Conservation (phyloP, 139 green algal genomes). For the Limnomonas spitsbergensis region DNA sequence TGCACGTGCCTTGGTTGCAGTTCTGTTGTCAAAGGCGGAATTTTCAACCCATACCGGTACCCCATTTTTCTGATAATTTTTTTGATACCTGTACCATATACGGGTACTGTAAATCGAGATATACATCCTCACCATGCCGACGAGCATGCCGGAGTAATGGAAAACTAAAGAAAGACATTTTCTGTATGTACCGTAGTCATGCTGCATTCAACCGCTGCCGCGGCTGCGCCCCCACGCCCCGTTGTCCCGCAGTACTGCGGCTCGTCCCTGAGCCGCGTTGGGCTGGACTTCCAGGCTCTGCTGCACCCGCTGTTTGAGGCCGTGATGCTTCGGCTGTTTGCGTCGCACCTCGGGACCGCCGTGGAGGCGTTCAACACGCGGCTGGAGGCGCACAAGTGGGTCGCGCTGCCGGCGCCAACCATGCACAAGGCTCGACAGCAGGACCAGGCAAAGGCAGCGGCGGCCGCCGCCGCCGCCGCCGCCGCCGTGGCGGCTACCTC, state of each 20-base stretch:
- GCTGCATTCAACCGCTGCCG: too few species aligned
- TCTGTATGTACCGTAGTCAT: too few species aligned
- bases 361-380: slow-evolving; percentile 68
- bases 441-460: slow-evolving; percentile 18
- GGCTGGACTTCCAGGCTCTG: slow-evolving; percentile 87
- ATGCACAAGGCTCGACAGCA: slow-evolving; percentile 18
- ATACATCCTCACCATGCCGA: too few species aligned
- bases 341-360: slow-evolving; percentile 43
- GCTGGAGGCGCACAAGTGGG: slow-evolving; percentile 87
- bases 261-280: slow-evolving; percentile 83
- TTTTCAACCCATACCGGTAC: too few species aligned
- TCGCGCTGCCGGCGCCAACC: slow-evolving; percentile 47
- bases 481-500: neutral
- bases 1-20: too few species aligned
- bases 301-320: slow-evolving; percentile 86
- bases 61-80: too few species aligned
- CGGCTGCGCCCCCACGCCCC: too few species aligned
- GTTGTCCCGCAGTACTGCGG: slow-evolving; percentile 92
- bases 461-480: slow-evolving; percentile 2
- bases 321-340: slow-evolving; percentile 60
- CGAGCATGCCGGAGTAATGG: too few species aligned
- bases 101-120: too few species aligned
- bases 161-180: too few species aligned
- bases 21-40: too few species aligned
- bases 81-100: too few species aligned